A percentile compares a stretch with the other conserved stretches of the same genome.
Evolutionary conservation across 345 rosid genomes (phyloP).

Genomic region (Gossypium ekmanianum): DNA sequence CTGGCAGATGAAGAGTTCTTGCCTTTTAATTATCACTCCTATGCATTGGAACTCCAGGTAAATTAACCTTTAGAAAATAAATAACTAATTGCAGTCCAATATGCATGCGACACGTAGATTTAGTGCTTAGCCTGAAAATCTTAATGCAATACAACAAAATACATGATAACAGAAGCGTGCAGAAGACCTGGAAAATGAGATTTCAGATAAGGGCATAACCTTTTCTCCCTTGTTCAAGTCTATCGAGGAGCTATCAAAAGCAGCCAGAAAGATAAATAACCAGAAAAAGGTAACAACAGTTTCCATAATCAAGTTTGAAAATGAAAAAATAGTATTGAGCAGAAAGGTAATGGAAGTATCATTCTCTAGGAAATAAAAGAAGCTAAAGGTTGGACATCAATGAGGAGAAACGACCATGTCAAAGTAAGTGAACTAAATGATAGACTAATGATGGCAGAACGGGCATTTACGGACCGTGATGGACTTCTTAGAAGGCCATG

Average conservation of each 20-base stretch:
- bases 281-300: constrained; percentile 47
- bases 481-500: constrained; percentile 66
- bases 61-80: constrained; percentile 5
- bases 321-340: not conserved
- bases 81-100: constrained; percentile 1
- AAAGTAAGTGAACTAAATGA: constrained; percentile 56
- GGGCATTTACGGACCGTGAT: constrained; percentile 68
- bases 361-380: constrained; percentile 14
- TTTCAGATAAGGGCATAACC: constrained; percentile 35
- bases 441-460: constrained; percentile 73
- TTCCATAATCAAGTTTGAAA: constrained; percentile 14
- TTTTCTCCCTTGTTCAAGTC: constrained; percentile 54
- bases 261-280: constrained; percentile 44
- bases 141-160: constrained; percentile 12
- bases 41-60: constrained; percentile 72
- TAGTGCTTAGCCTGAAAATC: not conserved
- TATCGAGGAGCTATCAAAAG: constrained; percentile 44
- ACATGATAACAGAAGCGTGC: constrained; percentile 39
- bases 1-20: constrained; percentile 74
- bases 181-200: constrained; percentile 47
- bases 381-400: constrained; percentile 30
- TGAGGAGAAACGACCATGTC: not conserved
- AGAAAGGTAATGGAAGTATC: constrained; percentile 11
- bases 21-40: constrained; percentile 64
- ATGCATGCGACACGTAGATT: not conserved